Percentiles rank a stretch among this genome's conserved stretches.
These are phyloP conservation scores for Ulmus americana DNA, from an alignment of 331 rosid genomes.

Conservation along the genomic window DNA sequence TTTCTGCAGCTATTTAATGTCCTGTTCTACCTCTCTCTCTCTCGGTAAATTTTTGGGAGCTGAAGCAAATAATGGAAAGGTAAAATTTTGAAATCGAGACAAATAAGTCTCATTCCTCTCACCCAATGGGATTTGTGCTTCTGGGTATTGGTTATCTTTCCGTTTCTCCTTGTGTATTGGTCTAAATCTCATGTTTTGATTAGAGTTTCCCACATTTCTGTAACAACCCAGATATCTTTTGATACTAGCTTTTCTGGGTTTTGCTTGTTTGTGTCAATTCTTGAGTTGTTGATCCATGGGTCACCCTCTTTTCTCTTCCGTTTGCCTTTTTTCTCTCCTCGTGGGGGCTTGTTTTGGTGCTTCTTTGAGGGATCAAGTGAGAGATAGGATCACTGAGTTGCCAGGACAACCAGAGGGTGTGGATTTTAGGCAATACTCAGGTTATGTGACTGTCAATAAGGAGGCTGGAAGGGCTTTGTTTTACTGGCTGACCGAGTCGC, in stretches of 20 bases:
- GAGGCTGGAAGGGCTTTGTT: constrained; percentile 76
- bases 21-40: neutral
- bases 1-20: constrained; percentile 6
- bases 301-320: constrained; percentile 24
- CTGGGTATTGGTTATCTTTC: constrained; percentile 13
- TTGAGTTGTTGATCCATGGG: constrained; percentile 37
- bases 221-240: constrained; percentile 14
- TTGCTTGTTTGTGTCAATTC: constrained; percentile 4
- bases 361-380: constrained; percentile 49
- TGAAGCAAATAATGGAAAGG: too few relatives aligned
- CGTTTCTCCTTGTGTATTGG: neutral
- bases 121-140: constrained; percentile 32
- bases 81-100: constrained; percentile 19
- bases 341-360: constrained; percentile 44
- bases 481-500: constrained; percentile 84
- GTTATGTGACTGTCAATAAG: constrained; percentile 78
- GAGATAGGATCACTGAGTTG: constrained; percentile 53
- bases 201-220: constrained; percentile 4
- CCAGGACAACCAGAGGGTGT: constrained; percentile 83
- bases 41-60: neutral
- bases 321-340: constrained; percentile 37
- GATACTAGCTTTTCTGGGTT: constrained; percentile 21
- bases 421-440: constrained; percentile 70
- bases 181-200: constrained; percentile 9
- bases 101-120: neutral